Conservation (phyloP, 345 rosid genomes). For the Sonneratia caseolaris region DNA sequence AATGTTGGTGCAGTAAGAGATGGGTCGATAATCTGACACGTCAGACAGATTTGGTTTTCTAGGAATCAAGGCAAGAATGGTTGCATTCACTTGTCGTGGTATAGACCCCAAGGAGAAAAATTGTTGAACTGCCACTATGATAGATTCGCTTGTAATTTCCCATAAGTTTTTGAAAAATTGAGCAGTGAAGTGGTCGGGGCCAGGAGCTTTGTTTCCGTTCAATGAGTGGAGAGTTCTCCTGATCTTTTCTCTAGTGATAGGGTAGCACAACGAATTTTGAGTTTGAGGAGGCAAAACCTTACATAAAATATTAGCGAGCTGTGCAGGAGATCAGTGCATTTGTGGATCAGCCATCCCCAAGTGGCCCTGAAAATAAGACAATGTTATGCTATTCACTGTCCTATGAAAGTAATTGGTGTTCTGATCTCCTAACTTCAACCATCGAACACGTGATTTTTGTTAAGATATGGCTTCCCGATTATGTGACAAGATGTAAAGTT, state of each 20-base stretch:
- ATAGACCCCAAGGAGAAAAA: not conserved
- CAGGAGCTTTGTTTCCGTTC: not conserved
- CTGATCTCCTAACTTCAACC: not conserved
- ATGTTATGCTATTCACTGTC: too few relatives aligned
- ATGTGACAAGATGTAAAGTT: too few relatives aligned
- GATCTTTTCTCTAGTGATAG: not conserved
- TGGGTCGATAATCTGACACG: not conserved
- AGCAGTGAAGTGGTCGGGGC: not conserved
- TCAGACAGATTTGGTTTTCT: fast-evolving
- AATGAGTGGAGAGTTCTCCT: not conserved
- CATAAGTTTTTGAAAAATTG: not conserved
- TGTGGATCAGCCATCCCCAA: too few relatives aligned
- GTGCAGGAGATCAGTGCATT: too few relatives aligned
- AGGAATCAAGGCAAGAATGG: not conserved
- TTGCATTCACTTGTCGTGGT: not conserved
- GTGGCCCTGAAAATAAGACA: too few relatives aligned
- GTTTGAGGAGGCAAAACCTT: too few relatives aligned
- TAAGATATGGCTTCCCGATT: not conserved
- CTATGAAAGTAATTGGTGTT: too few relatives aligned
- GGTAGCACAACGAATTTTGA: too few relatives aligned
- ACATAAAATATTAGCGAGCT: too few relatives aligned
- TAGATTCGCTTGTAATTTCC: not conserved
- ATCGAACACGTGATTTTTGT: not conserved
- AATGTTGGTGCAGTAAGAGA: not conserved
- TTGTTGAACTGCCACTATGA: fast-evolving